Evolutionary conservation across 352 stramenopile genomes (phyloP).

Genomic region (Sclerospora graminicola): DNA sequence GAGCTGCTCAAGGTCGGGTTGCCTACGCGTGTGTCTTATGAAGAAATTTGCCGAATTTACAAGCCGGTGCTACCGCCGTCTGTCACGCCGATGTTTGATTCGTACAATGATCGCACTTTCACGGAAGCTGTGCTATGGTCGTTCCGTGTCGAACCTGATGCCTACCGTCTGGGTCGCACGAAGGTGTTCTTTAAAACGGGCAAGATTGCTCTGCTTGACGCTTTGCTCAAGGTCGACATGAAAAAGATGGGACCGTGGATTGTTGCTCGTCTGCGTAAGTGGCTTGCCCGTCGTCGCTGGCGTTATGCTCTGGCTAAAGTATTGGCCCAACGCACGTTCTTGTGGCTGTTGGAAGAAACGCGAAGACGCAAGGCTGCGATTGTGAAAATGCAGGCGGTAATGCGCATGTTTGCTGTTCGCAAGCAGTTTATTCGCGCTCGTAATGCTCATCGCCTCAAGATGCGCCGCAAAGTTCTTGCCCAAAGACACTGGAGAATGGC

Average conservation of each 20-base stretch:
- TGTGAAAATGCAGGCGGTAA: constrained; percentile 74
- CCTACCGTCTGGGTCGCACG: constrained; percentile 82
- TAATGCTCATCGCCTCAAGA: constrained; percentile 52
- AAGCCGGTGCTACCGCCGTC: constrained; percentile 64
- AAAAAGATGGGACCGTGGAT: constrained; percentile 86
- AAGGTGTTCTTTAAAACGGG: constrained; percentile 90
- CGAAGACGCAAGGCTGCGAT: constrained; percentile 62
- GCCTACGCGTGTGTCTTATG: constrained; percentile 83
- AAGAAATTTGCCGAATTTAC: constrained; percentile 85
- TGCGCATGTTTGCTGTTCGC: constrained; percentile 79
- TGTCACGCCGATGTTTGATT: constrained; percentile 68
- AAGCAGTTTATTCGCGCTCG: constrained; percentile 72
- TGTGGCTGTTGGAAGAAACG: constrained; percentile 70
- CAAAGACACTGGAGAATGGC: constrained; percentile 65
- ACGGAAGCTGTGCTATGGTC: constrained; percentile 86
- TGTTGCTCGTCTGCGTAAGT: constrained; percentile 72
- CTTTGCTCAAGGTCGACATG: constrained; percentile 83
- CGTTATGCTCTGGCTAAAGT: constrained; percentile 81
- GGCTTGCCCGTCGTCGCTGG: constrained; percentile 75
- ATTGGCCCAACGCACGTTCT: constrained; percentile 68
- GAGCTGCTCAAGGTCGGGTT: constrained; percentile 88
- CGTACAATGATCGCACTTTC: constrained; percentile 81
- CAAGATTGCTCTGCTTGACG: constrained; percentile 84
- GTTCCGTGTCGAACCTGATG: constrained; percentile 79
- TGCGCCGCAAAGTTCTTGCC: constrained; percentile 54